These are phyloP conservation scores for Citeromyces nyonsensis DNA, from an alignment of 805 yeast genomes.

Conservation along the genomic window DNA sequence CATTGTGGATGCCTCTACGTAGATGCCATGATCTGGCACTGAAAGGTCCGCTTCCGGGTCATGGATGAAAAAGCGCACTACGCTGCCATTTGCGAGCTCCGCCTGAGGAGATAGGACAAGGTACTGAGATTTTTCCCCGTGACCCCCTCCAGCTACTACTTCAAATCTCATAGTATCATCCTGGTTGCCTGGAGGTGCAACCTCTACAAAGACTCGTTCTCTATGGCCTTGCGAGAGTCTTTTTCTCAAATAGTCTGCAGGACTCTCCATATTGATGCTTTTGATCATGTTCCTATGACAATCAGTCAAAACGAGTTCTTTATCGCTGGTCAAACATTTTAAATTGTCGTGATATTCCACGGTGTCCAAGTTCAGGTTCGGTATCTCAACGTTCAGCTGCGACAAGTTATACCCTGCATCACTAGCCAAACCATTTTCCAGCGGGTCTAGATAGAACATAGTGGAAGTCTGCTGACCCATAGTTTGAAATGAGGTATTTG, in stretches of 20 bases:
- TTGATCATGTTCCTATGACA: slow-evolving; percentile 45
- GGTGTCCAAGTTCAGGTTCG: not conserved
- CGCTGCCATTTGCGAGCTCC: slow-evolving; percentile 23
- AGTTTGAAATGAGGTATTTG: not conserved
- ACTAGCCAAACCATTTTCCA: not conserved
- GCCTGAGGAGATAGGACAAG: slow-evolving; percentile 44
- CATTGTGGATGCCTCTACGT: slow-evolving; percentile 2
- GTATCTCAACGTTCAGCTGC: not conserved
- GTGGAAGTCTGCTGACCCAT: not conserved
- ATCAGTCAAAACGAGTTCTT: slow-evolving; percentile 25
- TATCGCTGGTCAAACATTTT: slow-evolving; percentile 2
- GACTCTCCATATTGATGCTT: slow-evolving; percentile 34
- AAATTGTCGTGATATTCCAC: not conserved
- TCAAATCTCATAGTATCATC: slow-evolving; percentile 17
- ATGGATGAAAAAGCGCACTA: slow-evolving; percentile 18
- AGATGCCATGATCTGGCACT: not conserved
- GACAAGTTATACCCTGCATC: slow-evolving; percentile 1
- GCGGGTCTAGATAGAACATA: not conserved
- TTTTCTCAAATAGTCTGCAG: slow-evolving; percentile 30
- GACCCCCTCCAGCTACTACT: slow-evolving; percentile 60
- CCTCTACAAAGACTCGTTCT: slow-evolving; percentile 22
- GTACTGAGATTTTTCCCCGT: slow-evolving; percentile 57
- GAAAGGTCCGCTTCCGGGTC: slow-evolving; percentile 1
- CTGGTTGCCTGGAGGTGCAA: slow-evolving; percentile 4
- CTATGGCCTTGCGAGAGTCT: slow-evolving; percentile 23